Percentiles rank a stretch among this genome's conserved stretches.
phyloP scores from a whole-genome alignment of 768 basidiomycete genomes.

The Kondoa malvinella region DNA sequence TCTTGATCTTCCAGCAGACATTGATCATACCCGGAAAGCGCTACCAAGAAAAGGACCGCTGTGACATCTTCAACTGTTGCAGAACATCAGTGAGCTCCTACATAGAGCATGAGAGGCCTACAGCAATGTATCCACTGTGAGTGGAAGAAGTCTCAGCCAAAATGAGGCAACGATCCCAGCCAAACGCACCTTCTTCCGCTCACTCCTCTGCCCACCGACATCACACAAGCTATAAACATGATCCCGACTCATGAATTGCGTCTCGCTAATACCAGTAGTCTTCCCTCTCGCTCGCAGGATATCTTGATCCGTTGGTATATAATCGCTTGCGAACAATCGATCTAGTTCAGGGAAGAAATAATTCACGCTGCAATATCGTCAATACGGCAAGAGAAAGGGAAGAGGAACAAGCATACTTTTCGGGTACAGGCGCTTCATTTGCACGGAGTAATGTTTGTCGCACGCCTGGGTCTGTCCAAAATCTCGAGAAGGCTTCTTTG shows the following conservation, averaged over 20 bases:
- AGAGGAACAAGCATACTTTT: constrained; percentile 51
- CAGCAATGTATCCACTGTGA: background rate
- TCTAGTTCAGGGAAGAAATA: constrained; percentile 60
- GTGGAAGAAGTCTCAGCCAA: background rate
- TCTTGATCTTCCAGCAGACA: constrained; percentile 29
- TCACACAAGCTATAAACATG: constrained; percentile 45
- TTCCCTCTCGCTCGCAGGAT: constrained; percentile 70
- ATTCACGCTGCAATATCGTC: background rate
- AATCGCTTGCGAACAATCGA: constrained; percentile 56
- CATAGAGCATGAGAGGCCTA: background rate
- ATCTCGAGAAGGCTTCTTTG: constrained; percentile 50
- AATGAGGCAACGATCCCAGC: no score
- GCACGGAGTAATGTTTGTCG: constrained; percentile 61
- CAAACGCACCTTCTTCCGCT: constrained; percentile 46
- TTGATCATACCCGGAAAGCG: constrained; percentile 72
- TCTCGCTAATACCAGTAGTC: constrained; percentile 79
- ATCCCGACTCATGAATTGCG: constrained; percentile 39
- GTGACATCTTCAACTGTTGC: constrained; percentile 50
- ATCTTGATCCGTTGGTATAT: constrained; percentile 66
- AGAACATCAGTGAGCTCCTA: background rate
- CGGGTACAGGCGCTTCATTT: constrained; percentile 78
- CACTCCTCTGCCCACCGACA: constrained; percentile 60
- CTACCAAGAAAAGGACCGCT: constrained; percentile 79
- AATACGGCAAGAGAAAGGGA: no score
- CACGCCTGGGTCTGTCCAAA: constrained; percentile 63